Evolutionary conservation across 2,329 filamentous ascomycete genomes (phyloP), one percentile per base, ranked within the genome.

Genomic region (Plectosphaerella plurivora): DNA sequence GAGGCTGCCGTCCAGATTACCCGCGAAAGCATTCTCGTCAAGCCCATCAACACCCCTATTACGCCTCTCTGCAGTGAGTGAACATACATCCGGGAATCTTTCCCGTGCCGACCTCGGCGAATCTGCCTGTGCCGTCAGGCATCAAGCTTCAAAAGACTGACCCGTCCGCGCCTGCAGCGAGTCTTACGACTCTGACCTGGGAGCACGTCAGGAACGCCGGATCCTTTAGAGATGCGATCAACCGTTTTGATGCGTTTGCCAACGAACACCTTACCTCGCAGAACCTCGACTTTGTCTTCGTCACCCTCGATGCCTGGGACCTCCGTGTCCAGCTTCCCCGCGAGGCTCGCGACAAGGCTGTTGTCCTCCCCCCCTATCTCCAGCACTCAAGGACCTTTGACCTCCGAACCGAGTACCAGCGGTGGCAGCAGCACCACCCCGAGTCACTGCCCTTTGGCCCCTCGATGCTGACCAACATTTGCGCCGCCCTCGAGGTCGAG

Each of bases 361-460:
- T 97, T 42, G 94, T 97, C 49, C 83, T 99, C 36, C 94, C 94
- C 20, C 89, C 93, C 10, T 99, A 99, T 71, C 83, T 99, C 55
- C 94, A 99, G 76, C 94, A 99, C 77, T 97, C 94, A 39, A 87
- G 94, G 55, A 96, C 93, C 53, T 99, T 97, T 68, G 94, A 97
- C 68, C 83, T 99, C 53, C 89, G 94, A 58, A 96, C 91, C 64
- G 94, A 99, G 74, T 99, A 99, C 70, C 92, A 97, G 75, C 84
- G 92, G 68, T 99, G 94, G 92, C 94, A 97, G 73, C 91, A 95
- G 65, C 93, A 97, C 71, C 94, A 99, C 66, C 94, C 94, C 39
- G 94, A 99, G 75, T 97, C 93, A 53, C 82, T 99, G 51, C 93
- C 94, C 3, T 99, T 97, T 66, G 94, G 93, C 16, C 93, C 94